Evolutionary conservation across 1,284 basidiomycete species (phyloP).

Genomic region (Porphyrellus sp.): DNA sequence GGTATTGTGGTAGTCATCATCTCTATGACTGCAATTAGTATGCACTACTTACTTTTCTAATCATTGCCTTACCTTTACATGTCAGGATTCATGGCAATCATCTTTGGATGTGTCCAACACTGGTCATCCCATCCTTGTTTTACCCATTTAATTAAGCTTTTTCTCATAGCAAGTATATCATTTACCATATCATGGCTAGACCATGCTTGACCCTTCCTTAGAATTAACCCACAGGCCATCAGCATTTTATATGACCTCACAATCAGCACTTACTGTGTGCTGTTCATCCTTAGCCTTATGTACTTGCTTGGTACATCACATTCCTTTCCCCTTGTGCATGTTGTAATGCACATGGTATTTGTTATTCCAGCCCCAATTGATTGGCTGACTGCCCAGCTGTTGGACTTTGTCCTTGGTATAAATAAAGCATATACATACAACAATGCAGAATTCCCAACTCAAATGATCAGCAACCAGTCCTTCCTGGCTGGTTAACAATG

Average conservation of each 20-base stretch:
- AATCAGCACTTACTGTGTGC: slow-evolving; percentile 85
- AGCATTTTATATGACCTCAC: slow-evolving; percentile 89
- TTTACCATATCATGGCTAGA: neutral
- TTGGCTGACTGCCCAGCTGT: slow-evolving; percentile 84
- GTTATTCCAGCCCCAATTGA: slow-evolving; percentile 67
- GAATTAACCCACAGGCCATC: slow-evolving; percentile 84
- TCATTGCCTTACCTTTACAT: neutral
- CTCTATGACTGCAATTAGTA: slow-evolving; percentile 81
- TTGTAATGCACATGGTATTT: neutral
- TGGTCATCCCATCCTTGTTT: neutral
- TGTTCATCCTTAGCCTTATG: slow-evolving; percentile 80
- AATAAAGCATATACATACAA: slow-evolving; percentile 80
- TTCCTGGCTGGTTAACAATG: no score
- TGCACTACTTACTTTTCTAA: slow-evolving; percentile 18
- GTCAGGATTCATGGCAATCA: slow-evolving; percentile 44
- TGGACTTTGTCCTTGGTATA: slow-evolving; percentile 76
- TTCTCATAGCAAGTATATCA: slow-evolving; percentile 46
- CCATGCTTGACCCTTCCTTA: slow-evolving; percentile 26
- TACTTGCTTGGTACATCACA: slow-evolving; percentile 60
- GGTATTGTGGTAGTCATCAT: slow-evolving; percentile 82
- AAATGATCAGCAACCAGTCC: no score
- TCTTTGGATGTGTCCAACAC: slow-evolving; percentile 68
- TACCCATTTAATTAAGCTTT: neutral
- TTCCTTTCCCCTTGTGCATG: neutral
- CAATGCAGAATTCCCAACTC: slow-evolving; percentile 87